Evolutionary conservation across 306 rosid genomes (phyloP), one percentile per base, ranked within the genome.

Genomic region (Dalbergia cultrata): DNA sequence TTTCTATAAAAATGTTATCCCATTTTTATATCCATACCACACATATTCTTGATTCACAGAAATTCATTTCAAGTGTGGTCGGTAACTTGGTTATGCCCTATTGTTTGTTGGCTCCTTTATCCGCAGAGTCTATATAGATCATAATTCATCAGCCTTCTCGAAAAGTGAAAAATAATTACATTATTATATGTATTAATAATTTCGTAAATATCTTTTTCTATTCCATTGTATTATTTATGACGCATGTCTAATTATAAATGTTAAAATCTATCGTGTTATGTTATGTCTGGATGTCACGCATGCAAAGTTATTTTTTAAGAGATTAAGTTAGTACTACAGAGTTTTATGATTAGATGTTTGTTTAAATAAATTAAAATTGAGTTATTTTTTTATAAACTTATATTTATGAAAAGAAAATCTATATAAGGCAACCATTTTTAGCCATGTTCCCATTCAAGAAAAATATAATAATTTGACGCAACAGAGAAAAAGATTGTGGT

Each of bases 91-190:
- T 59, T 13, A 72, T 13, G 26, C 68, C 56, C 47, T 37, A 53
- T 41, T 52, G 41, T 74, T 72, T 75, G 67, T 58, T 69, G 16
- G 22, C 74, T 33, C 73, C 73, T 69, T 47, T 74, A 22, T 63
- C 10, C 67, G 44, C 58, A 57, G 8, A 56, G 65, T 77, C 52
- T 75, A 60, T 52, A 54, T 65, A 18, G 53, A 22, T 62, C 50
- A 54, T 53, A 35, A 54, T 31, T 71, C 60, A 17, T 67, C 78
- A 49, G 64, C 50, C 59, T 45, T 50, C 49, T 39, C 22, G 35
- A 50, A 83, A 35, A 17, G 56, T 31, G 18, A 63, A 65, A 17
- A 19, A 16, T 76, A 61, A 52, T 18, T n/a, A 33, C 17, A 43
- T 61, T 37, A 11, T 70, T 53, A 16, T 70, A 5, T 69, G 44